Conservation (phyloP, 768 basidiomycete species). For the Phlebiopsis flavidoalba region DNA sequence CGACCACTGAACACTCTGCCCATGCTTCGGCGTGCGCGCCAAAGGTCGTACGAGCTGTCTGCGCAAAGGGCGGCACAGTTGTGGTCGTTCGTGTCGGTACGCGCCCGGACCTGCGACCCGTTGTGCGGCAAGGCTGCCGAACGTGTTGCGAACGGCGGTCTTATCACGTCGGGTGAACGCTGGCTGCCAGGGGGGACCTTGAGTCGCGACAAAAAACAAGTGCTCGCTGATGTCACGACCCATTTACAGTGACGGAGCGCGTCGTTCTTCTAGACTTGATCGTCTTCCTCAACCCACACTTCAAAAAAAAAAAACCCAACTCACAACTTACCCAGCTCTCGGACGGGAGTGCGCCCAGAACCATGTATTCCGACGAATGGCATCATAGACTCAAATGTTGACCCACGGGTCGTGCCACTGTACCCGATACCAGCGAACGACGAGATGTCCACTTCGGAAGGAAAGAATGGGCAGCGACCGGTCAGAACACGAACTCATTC, state of each 20-base stretch:
- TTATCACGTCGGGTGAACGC: conserved; percentile 77
- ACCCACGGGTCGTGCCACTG: conserved; percentile 90
- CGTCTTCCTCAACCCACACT: conserved; percentile 87
- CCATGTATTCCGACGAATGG: conserved; percentile 92
- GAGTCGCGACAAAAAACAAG: conserved; percentile 76
- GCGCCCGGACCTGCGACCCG: conserved; percentile 66
- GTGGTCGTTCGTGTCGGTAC: conserved; percentile 94
- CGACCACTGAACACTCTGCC: conserved; percentile 88
- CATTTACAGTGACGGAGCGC: conserved; percentile 44
- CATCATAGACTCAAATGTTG: conserved; percentile 91
- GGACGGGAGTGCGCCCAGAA: conserved; percentile 87
- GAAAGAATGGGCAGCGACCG: too few relatives aligned
- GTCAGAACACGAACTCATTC: too few relatives aligned
- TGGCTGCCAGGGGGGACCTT: conserved; percentile 98
- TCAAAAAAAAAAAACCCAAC: too few relatives aligned
- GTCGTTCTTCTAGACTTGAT: conserved; percentile 84
- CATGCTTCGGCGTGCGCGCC: conserved; percentile 84
- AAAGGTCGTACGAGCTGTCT: conserved; percentile 80
- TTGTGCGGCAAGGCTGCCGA: conserved; percentile 76
- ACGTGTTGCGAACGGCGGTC: conserved; percentile 67
- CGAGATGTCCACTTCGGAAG: too few relatives aligned
- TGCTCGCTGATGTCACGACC: conserved; percentile 64
- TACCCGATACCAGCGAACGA: conserved; percentile 99
- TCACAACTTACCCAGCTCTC: conserved; percentile 77
- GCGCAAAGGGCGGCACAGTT: conserved; percentile 73